Evolutionary conservation across 2,329 filamentous ascomycete species (phyloP), one percentile per base, ranked within the genome.

Genomic region (Zymoseptoria pseudotritici): DNA sequence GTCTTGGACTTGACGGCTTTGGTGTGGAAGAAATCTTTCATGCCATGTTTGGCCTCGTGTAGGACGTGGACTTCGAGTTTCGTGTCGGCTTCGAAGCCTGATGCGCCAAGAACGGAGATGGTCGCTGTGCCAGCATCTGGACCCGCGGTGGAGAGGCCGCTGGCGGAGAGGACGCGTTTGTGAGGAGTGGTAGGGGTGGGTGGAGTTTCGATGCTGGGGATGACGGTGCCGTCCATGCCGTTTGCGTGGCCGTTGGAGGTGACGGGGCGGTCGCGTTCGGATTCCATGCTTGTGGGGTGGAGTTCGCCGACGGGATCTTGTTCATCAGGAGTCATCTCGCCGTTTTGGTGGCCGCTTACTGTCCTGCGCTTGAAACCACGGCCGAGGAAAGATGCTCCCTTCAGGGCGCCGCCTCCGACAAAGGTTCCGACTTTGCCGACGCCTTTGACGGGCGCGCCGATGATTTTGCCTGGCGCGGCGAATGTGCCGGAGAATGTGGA

Each of bases 371-470:
- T 88, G 75, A 97, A 86, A 19, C 91, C 90, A 62, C 90, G 89
- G 66, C 89, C 89, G 65, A 99, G 80, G 80, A 97, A 97, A 0
- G 90, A 92, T 5, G 91, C 94, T 53, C 91, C 93, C 73, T 90
- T 95, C 65, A 90, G 86, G 36, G 97, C 91, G 46, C 89, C 87
- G 60, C 90, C 89, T 21, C 88, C 88, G 2, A 90, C 85, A 20
- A 77, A 82, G 2, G 84, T 86, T 13, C 83, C 88, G 46, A 91
- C 92, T 59, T 86, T 88, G 29, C 90, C 90, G 42, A 89, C 86
- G 50, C 91, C 92, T 78, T 97, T 97, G 75, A 99, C 87, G n/a
- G 94, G 95, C 19, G 88, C 94, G 46, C 93, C 93, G 26, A 97
- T 89, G 61, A 99, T 91, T 76, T 92, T 92, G 54, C 90, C 90